phyloP scores from a whole-genome alignment of 176 grass and related monocot species.

The Avena insularis region DNA sequence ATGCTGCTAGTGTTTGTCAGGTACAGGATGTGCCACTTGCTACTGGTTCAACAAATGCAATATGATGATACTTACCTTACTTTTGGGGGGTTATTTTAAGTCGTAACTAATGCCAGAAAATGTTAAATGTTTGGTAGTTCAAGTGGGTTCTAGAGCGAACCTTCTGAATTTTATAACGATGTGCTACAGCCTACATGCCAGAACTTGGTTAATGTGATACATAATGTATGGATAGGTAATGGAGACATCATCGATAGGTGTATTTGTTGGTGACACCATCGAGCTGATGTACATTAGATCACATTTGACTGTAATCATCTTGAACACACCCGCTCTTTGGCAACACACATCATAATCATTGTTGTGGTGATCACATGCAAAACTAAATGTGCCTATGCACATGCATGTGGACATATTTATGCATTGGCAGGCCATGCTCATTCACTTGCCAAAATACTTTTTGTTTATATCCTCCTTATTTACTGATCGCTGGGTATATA shows the following conservation, averaged over 20 bases:
- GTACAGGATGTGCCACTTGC: not conserved
- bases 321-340: not conserved
- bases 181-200: not conserved
- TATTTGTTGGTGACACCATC: not conserved
- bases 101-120: not conserved
- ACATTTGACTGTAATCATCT: not conserved
- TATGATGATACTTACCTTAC: not conserved
- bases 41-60: not conserved
- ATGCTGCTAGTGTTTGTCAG: not conserved
- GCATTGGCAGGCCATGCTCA: not conserved
- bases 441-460: not conserved
- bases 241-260: not conserved
- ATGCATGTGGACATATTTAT: not conserved
- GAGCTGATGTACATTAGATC: not conserved
- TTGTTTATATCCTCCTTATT: not conserved
- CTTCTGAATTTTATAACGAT: not conserved
- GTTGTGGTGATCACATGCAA: not conserved
- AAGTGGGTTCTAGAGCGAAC: not conserved
- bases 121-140: not conserved
- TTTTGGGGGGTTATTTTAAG: not conserved
- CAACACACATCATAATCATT: not conserved
- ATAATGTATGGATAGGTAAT: not conserved
- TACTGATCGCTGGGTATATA: not conserved
- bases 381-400: not conserved
- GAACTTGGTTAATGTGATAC: conserved; percentile 14